Conservation (phyloP, 2,329 filamentous ascomycete genomes). For the Nemania sp. region DNA sequence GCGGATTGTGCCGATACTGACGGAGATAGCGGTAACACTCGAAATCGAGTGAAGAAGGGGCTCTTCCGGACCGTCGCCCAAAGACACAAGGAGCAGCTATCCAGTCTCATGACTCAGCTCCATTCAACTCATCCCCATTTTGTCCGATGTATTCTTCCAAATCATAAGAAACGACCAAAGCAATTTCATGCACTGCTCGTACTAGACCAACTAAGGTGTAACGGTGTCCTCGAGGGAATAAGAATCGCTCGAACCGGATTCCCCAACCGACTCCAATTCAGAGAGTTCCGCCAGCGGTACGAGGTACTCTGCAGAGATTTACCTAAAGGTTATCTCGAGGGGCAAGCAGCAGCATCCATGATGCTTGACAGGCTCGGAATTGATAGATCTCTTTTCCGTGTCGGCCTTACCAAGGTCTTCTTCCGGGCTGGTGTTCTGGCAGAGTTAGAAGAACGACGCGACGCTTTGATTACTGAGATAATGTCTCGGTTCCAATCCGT, state of each 20-base stretch:
- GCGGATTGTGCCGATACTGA: conserved; percentile 86
- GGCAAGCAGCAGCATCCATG: conserved; percentile 83
- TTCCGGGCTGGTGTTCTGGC: conserved; percentile 96
- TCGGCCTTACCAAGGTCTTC: conserved; percentile 97
- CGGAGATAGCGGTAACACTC: conserved; percentile 75
- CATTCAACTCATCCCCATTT: conserved; percentile 98
- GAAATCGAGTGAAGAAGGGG: conserved; percentile 93
- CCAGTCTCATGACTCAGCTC: conserved; percentile 92
- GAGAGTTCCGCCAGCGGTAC: conserved; percentile 94
- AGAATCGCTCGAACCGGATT: conserved; percentile 97
- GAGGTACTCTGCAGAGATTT: conserved; percentile 91
- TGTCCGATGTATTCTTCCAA: conserved; percentile 95
- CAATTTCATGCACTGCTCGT: conserved; percentile 93
- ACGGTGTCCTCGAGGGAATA: conserved; percentile 99
- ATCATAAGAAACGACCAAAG: conserved; percentile 97
- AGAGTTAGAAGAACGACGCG: conserved; percentile 95
- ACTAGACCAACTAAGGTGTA: conserved; percentile 95
- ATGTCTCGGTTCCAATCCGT: conserved; percentile 94
- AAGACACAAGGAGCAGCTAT: conserved; percentile 97
- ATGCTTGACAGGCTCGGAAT: conserved; percentile 92
- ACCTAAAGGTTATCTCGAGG: conserved; percentile 91
- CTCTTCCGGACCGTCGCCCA: conserved; percentile 97
- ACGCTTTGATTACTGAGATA: conserved; percentile 91
- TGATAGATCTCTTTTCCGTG: conserved; percentile 87
- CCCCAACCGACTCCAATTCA: conserved; percentile 90